Evolutionary conservation across 1,139 yeast species (phyloP).

Genomic region (Protomyces inouyei): DNA sequence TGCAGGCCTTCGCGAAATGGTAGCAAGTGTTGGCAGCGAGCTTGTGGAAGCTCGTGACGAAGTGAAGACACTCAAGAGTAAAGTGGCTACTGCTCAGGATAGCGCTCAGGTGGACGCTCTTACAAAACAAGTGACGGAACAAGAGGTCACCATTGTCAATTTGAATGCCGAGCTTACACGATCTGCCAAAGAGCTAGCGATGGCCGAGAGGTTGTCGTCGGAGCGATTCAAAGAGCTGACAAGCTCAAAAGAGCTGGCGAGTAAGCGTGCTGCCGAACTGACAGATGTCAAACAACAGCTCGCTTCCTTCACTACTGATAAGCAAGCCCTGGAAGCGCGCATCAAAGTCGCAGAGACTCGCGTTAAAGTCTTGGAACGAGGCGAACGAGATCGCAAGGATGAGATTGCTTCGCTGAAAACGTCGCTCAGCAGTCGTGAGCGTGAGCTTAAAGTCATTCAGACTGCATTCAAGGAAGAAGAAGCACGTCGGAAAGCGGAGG

Average conservation of each 20-base stretch:
- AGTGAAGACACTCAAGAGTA: slow-evolving; percentile 33
- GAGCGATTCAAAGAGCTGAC: slow-evolving; percentile 27
- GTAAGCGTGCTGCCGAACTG: slow-evolving; percentile 12
- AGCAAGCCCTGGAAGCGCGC: slow-evolving; percentile 34
- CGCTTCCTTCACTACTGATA: slow-evolving; percentile 30
- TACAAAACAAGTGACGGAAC: background rate
- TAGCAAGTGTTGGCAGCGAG: slow-evolving; percentile 69
- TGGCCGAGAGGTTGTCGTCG: slow-evolving; percentile 31
- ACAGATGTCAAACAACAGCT: slow-evolving; percentile 21
- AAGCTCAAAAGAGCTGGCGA: slow-evolving; percentile 5
- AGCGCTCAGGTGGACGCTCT: background rate
- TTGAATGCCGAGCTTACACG: background rate
- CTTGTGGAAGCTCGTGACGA: slow-evolving; percentile 55
- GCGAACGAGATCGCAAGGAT: slow-evolving; percentile 20
- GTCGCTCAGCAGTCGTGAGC: slow-evolving; percentile 13
- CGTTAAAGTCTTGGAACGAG: slow-evolving; percentile 26
- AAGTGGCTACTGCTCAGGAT: background rate
- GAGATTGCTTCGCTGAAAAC: slow-evolving; percentile 33
- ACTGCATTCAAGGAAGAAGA: slow-evolving; percentile 25
- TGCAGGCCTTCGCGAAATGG: slow-evolving; percentile 62
- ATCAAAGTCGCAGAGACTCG: slow-evolving; percentile 26
- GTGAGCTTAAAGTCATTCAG: slow-evolving; percentile 22
- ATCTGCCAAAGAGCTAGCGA: slow-evolving; percentile 23
- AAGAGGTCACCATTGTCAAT: background rate
- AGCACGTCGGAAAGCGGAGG: slow-evolving; percentile 18